Evolutionary conservation across 257 asterid genomes (phyloP).

Genomic region (Osmanthus fragrans): DNA sequence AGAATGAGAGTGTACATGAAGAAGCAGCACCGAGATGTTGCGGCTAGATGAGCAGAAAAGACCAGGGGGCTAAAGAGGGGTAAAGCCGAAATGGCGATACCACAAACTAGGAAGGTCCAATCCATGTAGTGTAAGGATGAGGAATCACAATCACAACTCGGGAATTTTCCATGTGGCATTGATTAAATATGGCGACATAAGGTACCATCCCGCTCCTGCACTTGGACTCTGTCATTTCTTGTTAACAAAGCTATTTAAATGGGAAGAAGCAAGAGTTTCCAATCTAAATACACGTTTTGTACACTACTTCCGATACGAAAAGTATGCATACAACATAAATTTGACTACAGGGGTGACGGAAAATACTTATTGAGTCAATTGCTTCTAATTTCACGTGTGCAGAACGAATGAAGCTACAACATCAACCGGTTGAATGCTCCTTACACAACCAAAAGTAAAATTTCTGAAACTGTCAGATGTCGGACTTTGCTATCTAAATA

Average conservation of each 20-base stretch:
- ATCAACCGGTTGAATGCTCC: slow-evolving; percentile 63
- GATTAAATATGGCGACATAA: no score
- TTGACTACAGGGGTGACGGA: slow-evolving; percentile 4
- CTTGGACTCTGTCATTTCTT: neutral
- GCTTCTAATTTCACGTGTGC: slow-evolving; percentile 87
- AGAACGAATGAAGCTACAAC: slow-evolving; percentile 65
- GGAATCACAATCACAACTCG: neutral
- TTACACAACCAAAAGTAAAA: slow-evolving; percentile 82
- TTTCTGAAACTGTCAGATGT: slow-evolving; percentile 46
- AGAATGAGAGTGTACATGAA: neutral
- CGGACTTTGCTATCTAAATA: slow-evolving; percentile 18
- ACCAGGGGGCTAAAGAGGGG: neutral
- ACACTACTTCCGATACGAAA: neutral
- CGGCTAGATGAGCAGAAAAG: neutral
- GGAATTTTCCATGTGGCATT: no score
- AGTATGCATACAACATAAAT: neutral
- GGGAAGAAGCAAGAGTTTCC: neutral
- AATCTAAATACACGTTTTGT: neutral
- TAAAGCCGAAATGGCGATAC: no score
- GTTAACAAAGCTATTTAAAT: neutral
- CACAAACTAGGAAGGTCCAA: neutral
- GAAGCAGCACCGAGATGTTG: neutral
- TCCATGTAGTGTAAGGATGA: neutral
- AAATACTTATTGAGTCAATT: slow-evolving; percentile 63
- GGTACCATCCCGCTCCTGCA: neutral